Evolutionary conservation across 208 protist genomes (phyloP), one percentile per base, ranked within the genome.

Genomic region (Crithidia bombi): DNA sequence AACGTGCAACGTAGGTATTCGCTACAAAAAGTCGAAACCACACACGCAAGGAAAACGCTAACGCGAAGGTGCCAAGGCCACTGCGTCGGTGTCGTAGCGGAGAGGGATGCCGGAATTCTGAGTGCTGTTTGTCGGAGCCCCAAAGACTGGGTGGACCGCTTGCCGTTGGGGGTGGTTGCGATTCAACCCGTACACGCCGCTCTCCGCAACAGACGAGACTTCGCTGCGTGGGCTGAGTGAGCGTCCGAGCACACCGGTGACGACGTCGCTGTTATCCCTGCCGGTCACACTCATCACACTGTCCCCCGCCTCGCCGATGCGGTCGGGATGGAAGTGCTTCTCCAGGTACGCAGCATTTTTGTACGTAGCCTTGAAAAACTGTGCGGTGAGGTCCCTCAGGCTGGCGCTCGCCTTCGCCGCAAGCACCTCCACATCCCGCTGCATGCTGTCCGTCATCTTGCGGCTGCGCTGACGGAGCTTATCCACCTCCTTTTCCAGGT

Each of bases 301-400:
- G 12, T 61, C 35, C 15, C 26, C 55, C 21, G 12, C 17, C 17
- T 5, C 35, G 21, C 55, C 55, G 35, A 46, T 10, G 7, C 35
- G 55, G 1, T 30, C 21, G 6, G 36, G 36, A 23, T 25, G 36
- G 36, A 61, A 61, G 32, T 46, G 32, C 21, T 61, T 46, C 5
- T 41, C 21, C 25, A 61, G 49, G 35, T 56, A 67, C 6, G 33
- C 33, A 9, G 47, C 62, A 19, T 67, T 67, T 26, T 67, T 54
- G 26, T 41, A 39, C 62, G 57, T 57, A 21, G 50, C 62, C 36
- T 67, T 67, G 62, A 55, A 67, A 23, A 67, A 44, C 49, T 67
- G 44, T 0, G 47, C 25, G 47, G 15, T 47, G 47, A 67, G 62
- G 21, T 50, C 33, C 47, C 15, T 35, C 10, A 67, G 17, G 23